Conservation (phyloP, 1,139 yeast genomes). For the Arxiozyma slooffiae region DNA sequence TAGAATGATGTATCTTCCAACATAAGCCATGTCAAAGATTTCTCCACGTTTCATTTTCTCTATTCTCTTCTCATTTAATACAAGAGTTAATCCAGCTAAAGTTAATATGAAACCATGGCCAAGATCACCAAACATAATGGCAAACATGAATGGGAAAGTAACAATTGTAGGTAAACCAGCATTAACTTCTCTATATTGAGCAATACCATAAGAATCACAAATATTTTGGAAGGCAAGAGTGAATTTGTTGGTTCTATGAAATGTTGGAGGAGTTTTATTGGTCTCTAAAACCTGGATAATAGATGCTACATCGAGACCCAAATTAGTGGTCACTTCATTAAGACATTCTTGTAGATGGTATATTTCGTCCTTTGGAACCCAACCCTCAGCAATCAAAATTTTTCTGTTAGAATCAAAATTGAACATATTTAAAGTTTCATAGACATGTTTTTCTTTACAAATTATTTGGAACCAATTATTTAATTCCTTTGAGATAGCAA, state of each 20-base stretch:
- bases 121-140: conserved; percentile 97
- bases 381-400: conserved; percentile 93
- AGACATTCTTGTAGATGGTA: conserved; percentile 44
- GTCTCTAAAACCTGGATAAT: conserved; percentile 76
- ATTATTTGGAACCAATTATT: conserved; percentile 58
- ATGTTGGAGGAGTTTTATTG: conserved; percentile 86
- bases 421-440: conserved; percentile 66
- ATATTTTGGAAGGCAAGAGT: conserved; percentile 87
- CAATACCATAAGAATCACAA: conserved; percentile 91
- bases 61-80: conserved; percentile 56
- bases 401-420: conserved; percentile 78
- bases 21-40: conserved; percentile 90
- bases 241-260: conserved; percentile 81
- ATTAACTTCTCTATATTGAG: conserved; percentile 88
- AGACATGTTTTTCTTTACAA: conserved; percentile 64
- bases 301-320: conserved; percentile 43
- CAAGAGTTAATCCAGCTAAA: conserved; percentile 61
- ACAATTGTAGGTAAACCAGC: conserved; percentile 92
- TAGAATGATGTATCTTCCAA: conserved; percentile 80
- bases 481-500: conserved; percentile 65
- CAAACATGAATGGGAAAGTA: conserved; percentile 97
- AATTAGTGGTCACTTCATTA: conserved; percentile 46
- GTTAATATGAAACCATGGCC: conserved; percentile 87
- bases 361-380: conserved; percentile 65
- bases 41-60: conserved; percentile 73